phyloP scores from a whole-genome alignment of 108 stramenopile species.

The Pelagomonas calceolata region DNA sequence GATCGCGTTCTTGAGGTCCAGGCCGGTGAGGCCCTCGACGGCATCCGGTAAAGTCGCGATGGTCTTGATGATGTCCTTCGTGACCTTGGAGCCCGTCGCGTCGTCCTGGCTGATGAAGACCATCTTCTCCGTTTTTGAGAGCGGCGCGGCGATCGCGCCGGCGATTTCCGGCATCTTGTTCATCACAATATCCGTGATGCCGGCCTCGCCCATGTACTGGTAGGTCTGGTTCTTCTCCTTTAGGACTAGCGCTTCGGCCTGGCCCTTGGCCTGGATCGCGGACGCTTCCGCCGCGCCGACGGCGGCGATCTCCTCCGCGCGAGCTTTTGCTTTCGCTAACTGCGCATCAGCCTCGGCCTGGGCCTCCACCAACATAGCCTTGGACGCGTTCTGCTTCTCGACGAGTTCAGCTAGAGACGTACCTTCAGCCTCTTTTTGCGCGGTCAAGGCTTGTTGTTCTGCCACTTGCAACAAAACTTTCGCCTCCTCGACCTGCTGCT shows the following conservation, averaged over 20 bases:
- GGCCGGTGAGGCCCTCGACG: conserved; percentile 32
- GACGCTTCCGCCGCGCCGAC: conserved; percentile 25
- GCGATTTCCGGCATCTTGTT: conserved; percentile 35
- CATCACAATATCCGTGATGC: conserved; percentile 28
- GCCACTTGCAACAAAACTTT: conserved; percentile 24
- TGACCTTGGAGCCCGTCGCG: conserved; percentile 25
- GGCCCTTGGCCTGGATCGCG: conserved; percentile 31
- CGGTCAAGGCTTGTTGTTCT: conserved; percentile 24
- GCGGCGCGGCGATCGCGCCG: conserved; percentile 27
- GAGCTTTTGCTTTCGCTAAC: conserved; percentile 6
- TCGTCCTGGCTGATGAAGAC: conserved; percentile 31
- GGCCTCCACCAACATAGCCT: conserved; percentile 12
- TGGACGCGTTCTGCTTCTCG: conserved; percentile 35
- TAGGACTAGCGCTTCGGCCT: conserved; percentile 33
- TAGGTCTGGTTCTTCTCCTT: conserved; percentile 31
- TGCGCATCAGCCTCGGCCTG: conserved; percentile 16
- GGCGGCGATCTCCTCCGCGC: conserved; percentile 15
- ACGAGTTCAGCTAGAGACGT: conserved; percentile 31
- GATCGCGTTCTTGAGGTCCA: conserved; percentile 19
- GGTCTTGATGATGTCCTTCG: conserved; percentile 27
- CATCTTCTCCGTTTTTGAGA: conserved; percentile 33
- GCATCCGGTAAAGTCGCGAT: conserved; percentile 30
- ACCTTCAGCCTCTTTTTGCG: conserved; percentile 35
- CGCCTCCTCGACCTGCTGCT: conserved; percentile 33
- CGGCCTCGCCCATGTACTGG: conserved; percentile 34